A percentile compares a stretch with the other conserved stretches of the same genome.
Evolutionary conservation across 2,329 filamentous ascomycete genomes (phyloP).

Genomic region (Ophiostoma piceae): DNA sequence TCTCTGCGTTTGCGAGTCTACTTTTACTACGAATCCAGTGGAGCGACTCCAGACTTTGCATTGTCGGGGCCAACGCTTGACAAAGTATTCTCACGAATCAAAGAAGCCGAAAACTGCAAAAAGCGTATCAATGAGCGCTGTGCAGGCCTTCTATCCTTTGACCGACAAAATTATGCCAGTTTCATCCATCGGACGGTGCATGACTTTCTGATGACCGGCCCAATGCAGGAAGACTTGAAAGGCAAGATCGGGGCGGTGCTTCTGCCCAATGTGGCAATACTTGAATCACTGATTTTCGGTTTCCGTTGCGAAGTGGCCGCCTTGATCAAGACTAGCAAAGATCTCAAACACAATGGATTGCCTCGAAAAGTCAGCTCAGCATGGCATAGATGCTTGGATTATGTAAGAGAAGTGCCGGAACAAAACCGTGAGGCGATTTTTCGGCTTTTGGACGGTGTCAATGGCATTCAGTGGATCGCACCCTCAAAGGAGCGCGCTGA

Average conservation of each 20-base stretch:
- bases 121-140: neutral
- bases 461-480: neutral
- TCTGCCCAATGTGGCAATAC: neutral
- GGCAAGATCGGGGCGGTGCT: neutral
- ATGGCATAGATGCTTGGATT: neutral
- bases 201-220: neutral
- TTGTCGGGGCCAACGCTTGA: neutral
- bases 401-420: neutral
- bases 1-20: neutral
- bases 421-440: neutral
- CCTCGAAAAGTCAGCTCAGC: rapidly evolving
- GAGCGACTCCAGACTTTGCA: neutral
- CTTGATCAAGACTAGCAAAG: neutral
- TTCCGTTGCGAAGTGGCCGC: neutral
- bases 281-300: neutral
- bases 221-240: neutral
- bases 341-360: too few species aligned
- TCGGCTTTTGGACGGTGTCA: neutral
- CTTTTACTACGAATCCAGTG: neutral
- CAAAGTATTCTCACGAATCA: neutral
- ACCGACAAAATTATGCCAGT: too few species aligned
- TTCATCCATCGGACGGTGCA: slow-evolving; percentile 10
- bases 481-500: neutral
- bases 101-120: neutral
- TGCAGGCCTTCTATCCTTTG: neutral